phyloP scores from a whole-genome alignment of 1,139 yeast genomes.

The Oligophagozyma castellii region DNA sequence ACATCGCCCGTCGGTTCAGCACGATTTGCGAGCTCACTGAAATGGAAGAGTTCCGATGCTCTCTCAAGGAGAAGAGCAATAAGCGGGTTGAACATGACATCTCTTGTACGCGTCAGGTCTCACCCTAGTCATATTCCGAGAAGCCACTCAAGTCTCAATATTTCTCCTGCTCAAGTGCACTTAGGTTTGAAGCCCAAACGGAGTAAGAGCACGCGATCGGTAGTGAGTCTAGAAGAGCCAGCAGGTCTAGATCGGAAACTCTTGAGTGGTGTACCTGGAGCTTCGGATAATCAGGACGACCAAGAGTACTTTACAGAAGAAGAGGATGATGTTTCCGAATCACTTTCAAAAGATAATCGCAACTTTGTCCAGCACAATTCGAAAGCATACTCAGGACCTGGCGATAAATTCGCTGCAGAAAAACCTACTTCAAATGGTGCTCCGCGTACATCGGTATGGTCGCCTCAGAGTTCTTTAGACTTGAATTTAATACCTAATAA shows the following conservation, averaged over 20 bases:
- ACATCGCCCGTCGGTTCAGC: slow-evolving; percentile 4
- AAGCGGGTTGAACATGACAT: slow-evolving; percentile 24
- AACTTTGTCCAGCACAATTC: background rate
- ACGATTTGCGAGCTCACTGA: slow-evolving; percentile 9
- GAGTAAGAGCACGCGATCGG: slow-evolving; percentile 18
- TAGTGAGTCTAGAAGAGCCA: slow-evolving; percentile 15
- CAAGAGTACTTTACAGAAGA: slow-evolving; percentile 22
- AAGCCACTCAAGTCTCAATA: slow-evolving; percentile 5
- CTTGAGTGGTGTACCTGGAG: no score
- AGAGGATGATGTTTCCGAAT: slow-evolving; percentile 10
- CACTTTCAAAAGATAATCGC: no score
- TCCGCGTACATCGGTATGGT: no score
- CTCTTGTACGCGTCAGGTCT: slow-evolving; percentile 14
- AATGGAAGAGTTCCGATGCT: slow-evolving; percentile 20
- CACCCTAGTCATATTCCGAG: slow-evolving; percentile 10
- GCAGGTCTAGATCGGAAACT: no score
- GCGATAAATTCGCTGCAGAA: slow-evolving; percentile 1
- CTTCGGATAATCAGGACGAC: no score
- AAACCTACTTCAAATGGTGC: no score
- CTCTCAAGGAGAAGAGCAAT: slow-evolving; percentile 17
- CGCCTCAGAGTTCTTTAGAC: no score
- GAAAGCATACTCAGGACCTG: slow-evolving; percentile 1
- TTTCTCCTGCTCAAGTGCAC: slow-evolving; percentile 5
- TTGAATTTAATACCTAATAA: no score
- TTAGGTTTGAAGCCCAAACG: slow-evolving; percentile 15